Evolutionary conservation across 345 rosid genomes (phyloP).

Genomic region (Eucalyptus sp.): DNA sequence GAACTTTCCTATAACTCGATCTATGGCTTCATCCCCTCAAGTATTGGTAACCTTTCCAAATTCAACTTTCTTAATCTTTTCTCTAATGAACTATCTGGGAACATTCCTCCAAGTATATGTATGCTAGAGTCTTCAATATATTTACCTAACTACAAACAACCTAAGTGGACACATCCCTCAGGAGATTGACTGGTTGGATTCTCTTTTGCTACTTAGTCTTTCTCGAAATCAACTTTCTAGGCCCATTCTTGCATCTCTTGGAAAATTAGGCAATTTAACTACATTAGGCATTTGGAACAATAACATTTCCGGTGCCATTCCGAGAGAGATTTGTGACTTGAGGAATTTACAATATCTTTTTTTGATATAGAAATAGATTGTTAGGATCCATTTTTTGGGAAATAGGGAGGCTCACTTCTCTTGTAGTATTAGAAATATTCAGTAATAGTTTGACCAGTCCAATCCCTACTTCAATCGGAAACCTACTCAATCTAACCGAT

Average conservation of each 20-base stretch:
- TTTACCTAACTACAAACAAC: neutral
- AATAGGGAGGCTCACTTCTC: neutral
- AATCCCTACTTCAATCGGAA: too few species aligned
- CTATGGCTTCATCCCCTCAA: neutral
- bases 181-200: too few species aligned
- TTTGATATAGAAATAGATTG: neutral
- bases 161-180: too few species aligned
- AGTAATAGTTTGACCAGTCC: too few species aligned
- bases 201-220: too few species aligned
- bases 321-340: neutral
- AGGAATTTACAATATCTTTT: neutral
- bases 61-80: neutral
- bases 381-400: neutral
- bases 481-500: too few species aligned
- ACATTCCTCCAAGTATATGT: neutral
- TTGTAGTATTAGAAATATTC: rapidly evolving
- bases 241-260: neutral
- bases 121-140: neutral
- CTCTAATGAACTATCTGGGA: neutral
- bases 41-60: neutral
- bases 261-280: neutral
- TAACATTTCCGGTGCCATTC: neutral
- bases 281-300: rapidly evolving
- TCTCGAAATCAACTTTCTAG: neutral
- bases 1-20: neutral